Conservation (phyloP, 2,329 filamentous ascomycete genomes). For the Emergomyces africanus region DNA sequence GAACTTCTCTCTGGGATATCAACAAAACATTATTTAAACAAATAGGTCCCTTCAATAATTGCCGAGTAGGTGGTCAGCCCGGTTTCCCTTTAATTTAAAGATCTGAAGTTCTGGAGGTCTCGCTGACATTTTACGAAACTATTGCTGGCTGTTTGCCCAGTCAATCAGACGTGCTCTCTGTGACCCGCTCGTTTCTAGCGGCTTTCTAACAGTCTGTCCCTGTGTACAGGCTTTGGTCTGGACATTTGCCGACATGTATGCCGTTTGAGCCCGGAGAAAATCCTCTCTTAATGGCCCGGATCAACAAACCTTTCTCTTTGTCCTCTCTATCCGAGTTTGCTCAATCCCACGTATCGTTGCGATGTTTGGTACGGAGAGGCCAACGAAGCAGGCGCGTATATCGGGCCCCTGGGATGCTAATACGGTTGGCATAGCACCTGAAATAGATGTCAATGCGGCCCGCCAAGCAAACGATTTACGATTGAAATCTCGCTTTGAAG, state of each 20-base stretch:
- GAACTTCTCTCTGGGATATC: not conserved
- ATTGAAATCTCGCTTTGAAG: conserved; percentile 73
- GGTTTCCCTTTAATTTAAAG: not conserved
- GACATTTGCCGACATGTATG: not conserved
- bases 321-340: not conserved
- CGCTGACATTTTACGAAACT: not conserved
- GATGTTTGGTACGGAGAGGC: conserved; percentile 18
- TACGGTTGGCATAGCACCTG: not conserved
- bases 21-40: not conserved
- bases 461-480: conserved; percentile 55
- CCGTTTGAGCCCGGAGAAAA: not conserved
- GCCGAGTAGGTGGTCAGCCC: not conserved
- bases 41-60: not conserved
- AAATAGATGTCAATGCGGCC: conserved; percentile 39
- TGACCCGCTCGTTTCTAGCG: not conserved
- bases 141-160: too few relatives aligned
- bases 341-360: not conserved
- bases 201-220: not conserved
- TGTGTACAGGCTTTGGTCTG: not conserved
- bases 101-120: not conserved
- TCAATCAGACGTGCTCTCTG: not conserved
- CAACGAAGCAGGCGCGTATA: conserved; percentile 48
- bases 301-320: not conserved
- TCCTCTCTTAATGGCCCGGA: too few relatives aligned
- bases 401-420: conserved; percentile 7